Evolutionary conservation across 192 early-diverging fungal species (phyloP), one percentile per base, ranked within the genome.

Genomic region (Mortierella hygrophila): DNA sequence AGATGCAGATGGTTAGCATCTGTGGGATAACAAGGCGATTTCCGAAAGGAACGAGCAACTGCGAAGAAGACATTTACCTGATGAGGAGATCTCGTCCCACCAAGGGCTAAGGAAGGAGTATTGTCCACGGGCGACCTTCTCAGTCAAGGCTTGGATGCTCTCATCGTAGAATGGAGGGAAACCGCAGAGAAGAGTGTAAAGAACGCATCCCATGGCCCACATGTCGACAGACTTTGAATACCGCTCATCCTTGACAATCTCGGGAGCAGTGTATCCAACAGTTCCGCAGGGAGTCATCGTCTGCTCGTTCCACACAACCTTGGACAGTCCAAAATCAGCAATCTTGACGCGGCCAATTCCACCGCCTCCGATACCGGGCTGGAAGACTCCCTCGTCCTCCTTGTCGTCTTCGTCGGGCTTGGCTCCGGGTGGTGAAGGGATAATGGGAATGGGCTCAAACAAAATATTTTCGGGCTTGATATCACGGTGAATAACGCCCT

Each of bases 391-490:
- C 70, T 97, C 96, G 77, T 93, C 94, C 78, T 92, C 91, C 83
- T 95, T 95, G 42, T 92, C 93, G 13, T 91, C 92, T 46, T 94
- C 94, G 68, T 92, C 91, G 57, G 91, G 92, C 18, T 88, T 75
- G 16, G 70, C 75, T 49, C 80, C 76, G 26, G 88, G 87, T 37
- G 79, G 85, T 9, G 91, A 91, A 11, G 93, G 91, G 40, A 91
- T 85, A 21, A 94, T 87, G 0, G 95, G 93, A 42, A 95, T 95
- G 29, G 93, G 91, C 70, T 93, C 92, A 84, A 96, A 95, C 16
- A 96, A 88, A 63, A 97, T 91, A 87, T 99, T 99, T 82, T 99
- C 97, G 20, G 95, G 95, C 91, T 99, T 99, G 78, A 99, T 96
- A 87, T 99, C 97, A 63, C 97, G 93, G 84, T 97, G 96, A 46